Conservation (phyloP, 768 basidiomycete genomes). For the Hysterangium stoloniferum region DNA sequence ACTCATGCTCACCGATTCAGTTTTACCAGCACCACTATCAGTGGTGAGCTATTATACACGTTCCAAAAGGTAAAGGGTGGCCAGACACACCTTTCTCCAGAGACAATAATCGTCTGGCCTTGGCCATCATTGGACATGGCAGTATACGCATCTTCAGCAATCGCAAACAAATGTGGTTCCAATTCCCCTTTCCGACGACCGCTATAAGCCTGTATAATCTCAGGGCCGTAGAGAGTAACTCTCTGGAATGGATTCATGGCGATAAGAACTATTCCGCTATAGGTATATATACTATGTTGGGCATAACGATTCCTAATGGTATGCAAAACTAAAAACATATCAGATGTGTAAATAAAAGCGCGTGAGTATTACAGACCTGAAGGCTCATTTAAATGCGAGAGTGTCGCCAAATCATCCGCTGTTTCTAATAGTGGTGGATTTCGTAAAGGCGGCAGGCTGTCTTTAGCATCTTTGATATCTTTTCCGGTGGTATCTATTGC, state of each 20-base stretch:
- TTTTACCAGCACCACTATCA: constrained; percentile 94
- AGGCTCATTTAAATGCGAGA: constrained; percentile 97
- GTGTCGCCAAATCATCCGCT: constrained; percentile 94
- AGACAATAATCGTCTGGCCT: constrained; percentile 98
- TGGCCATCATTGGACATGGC: constrained; percentile 90
- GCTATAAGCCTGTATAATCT: constrained; percentile 95
- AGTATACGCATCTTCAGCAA: constrained; percentile 98
- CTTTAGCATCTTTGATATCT: constrained; percentile 72
- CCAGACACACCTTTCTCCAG: constrained; percentile 79
- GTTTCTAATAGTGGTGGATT: constrained; percentile 96
- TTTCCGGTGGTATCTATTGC: constrained; percentile 70
- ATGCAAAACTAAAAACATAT: constrained; percentile 63
- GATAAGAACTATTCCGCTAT: constrained; percentile 97
- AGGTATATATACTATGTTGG: constrained; percentile 96
- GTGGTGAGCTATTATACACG: constrained; percentile 14
- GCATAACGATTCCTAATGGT: constrained; percentile 96
- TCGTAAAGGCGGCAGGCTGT: constrained; percentile 82
- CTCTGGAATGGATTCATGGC: constrained; percentile 99
- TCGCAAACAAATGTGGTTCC: constrained; percentile 97
- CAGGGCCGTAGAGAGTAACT: constrained; percentile 92
- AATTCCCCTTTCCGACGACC: constrained; percentile 88
- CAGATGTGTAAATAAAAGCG: not conserved
- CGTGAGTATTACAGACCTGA: constrained; percentile 51
- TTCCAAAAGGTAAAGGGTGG: constrained; percentile 1
- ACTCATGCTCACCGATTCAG: constrained; percentile 71